A percentile compares a stretch with the other conserved stretches of the same genome.
phyloP scores from a whole-genome alignment of 495 filamentous ascomycete genomes.

The Recurvomyces mirabilis region DNA sequence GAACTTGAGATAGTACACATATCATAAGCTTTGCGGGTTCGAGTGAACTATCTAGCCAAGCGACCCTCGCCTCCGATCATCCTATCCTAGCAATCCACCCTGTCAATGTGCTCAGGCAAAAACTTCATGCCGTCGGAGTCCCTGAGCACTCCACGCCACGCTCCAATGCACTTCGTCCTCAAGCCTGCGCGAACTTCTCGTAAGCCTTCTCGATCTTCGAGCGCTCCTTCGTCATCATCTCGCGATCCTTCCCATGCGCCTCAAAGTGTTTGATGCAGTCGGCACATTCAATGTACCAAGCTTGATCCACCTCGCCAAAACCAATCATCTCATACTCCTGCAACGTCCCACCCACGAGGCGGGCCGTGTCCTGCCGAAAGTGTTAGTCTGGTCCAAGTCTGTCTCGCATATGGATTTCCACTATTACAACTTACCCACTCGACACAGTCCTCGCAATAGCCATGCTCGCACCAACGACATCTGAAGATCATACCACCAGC shows the following conservation, averaged over 20 bases:
- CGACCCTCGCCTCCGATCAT: too few relatives aligned
- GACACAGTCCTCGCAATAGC: constrained; percentile 53
- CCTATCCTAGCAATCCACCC: too few relatives aligned
- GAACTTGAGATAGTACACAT: too few relatives aligned
- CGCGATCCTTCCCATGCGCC: background rate
- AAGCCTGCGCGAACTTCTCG: constrained; percentile 6
- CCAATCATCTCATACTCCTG: constrained; percentile 40
- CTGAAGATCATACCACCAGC: constrained; percentile 50
- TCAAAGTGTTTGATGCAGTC: constrained; percentile 15
- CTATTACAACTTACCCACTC: constrained; percentile 39
- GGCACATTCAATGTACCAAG: constrained; percentile 34
- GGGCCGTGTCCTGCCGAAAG: too few relatives aligned
- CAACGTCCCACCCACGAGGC: constrained; percentile 42
- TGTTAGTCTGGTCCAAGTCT: too few relatives aligned
- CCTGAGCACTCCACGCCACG: too few relatives aligned
- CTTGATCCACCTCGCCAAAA: constrained; percentile 33
- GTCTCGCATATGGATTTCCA: background rate
- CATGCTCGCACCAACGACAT: constrained; percentile 46
- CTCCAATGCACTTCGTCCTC: too few relatives aligned
- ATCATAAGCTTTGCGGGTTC: too few relatives aligned
- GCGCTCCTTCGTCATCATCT: background rate
- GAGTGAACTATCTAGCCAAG: too few relatives aligned
- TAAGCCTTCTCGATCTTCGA: constrained; percentile 15
- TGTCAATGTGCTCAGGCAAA: too few relatives aligned
- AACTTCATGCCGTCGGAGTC: too few relatives aligned